phyloP scores from a whole-genome alignment of 352 stramenopile genomes.

The Phytophthora constricta region DNA sequence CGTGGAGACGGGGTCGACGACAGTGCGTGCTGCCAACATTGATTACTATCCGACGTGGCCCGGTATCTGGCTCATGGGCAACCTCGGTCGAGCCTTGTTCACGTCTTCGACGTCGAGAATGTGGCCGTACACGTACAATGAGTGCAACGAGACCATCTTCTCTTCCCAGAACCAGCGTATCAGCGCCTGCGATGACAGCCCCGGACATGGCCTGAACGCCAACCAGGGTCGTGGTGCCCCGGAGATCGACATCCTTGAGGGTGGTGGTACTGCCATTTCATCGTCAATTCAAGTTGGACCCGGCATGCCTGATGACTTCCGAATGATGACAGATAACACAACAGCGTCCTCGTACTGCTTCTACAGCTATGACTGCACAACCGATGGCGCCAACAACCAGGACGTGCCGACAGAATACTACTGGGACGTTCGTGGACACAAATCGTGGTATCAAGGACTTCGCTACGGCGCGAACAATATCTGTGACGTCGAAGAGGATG shows the following conservation, averaged over 20 bases:
- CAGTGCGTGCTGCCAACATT: slow-evolving; percentile 22
- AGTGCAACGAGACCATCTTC: slow-evolving; percentile 72
- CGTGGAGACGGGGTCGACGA: slow-evolving; percentile 32
- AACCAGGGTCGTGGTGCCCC: slow-evolving; percentile 86
- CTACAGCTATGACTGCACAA: slow-evolving; percentile 50
- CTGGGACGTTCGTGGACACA: slow-evolving; percentile 47
- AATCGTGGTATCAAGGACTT: slow-evolving; percentile 74
- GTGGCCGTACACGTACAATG: slow-evolving; percentile 94
- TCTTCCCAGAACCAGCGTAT: slow-evolving; percentile 54
- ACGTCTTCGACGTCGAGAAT: slow-evolving; percentile 70
- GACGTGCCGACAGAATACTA: slow-evolving; percentile 49
- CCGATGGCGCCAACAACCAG: slow-evolving; percentile 47
- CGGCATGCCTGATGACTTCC: slow-evolving; percentile 54
- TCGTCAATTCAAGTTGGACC: slow-evolving; percentile 82
- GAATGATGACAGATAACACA: slow-evolving; percentile 32
- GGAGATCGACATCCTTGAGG: slow-evolving; percentile 94
- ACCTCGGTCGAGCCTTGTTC: slow-evolving; percentile 94
- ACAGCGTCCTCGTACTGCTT: slow-evolving; percentile 38
- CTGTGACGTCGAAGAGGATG: slow-evolving; percentile 30
- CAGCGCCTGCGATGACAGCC: slow-evolving; percentile 85
- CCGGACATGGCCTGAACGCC: slow-evolving; percentile 90
- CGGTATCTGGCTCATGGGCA: slow-evolving; percentile 96
- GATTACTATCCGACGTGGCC: slow-evolving; percentile 87
- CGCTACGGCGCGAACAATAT: slow-evolving; percentile 64
- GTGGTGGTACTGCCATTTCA: slow-evolving; percentile 69